Base-by-base conservation (phyloP, 169 alveolate species). In the Babesia microti region DNA sequence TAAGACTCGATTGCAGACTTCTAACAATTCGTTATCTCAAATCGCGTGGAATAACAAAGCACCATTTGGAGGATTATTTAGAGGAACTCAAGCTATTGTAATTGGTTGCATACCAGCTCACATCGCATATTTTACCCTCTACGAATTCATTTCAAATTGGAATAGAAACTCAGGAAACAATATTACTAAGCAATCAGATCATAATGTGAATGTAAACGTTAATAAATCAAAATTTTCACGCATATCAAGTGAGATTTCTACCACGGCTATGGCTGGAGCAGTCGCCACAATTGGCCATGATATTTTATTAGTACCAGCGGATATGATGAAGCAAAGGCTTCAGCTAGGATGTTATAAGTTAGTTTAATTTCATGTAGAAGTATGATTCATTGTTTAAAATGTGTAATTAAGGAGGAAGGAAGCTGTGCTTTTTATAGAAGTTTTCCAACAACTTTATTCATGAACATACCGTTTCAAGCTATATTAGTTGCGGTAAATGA, bases 41-140 rank as follows among this genome's bases (percentile, higher is more conserved):
- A 7, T 11, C 7, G 36, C 7, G 11, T 29, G 36, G 36, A 29
- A 7, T 29, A 7, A 29, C 36, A 7, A 7, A 11, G 7, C 36
- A 9, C 19, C 36, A 6, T 61, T 24, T 40, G 7, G 34, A 18
- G 40, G 53, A 17, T 60, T 61, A 12, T 61, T 53, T 32, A 81
- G 87, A 45, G 99, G 99, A 24, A 87, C 81, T 36, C 67, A 83
- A 14, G 95, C 91, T 7, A 92, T 91, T 22, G 87, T 91, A n/a
- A 58, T 79, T 24, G 99, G 99, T 3, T 89, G 96, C 59, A 72
- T 95, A 54, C 99, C 99, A 1, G 99, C 99, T n/a, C 99, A 95
- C 58, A 97, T 96, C 24, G 52, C 91, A 11, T 87, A 83, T 72
- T 95, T 95, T 58, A 55, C 88, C 11, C 75, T 79, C 6, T 92